Evolutionary conservation across 2,329 filamentous ascomycete species (phyloP).

Genomic region (Exophiala calicioides): DNA sequence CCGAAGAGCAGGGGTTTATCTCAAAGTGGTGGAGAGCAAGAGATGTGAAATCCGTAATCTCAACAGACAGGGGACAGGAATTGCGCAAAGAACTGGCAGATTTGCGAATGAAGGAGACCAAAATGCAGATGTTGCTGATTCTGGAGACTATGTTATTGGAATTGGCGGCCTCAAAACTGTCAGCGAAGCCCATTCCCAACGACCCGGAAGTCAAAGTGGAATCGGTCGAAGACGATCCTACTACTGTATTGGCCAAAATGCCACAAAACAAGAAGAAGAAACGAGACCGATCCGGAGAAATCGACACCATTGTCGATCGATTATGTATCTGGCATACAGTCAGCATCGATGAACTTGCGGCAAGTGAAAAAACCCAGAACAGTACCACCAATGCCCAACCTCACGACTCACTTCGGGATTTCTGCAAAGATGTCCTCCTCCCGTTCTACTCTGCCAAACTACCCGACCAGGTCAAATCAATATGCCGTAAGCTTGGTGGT

Average conservation of each 20-base stretch:
- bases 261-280: constrained; percentile 38
- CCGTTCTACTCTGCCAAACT: constrained; percentile 52
- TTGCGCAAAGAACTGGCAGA: constrained; percentile 45
- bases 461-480: constrained; percentile 48
- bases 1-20: constrained; percentile 46
- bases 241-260: constrained; percentile 21
- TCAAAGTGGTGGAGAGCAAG: constrained; percentile 50
- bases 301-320: constrained; percentile 51
- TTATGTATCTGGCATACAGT: constrained; percentile 55
- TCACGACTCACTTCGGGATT: constrained; percentile 50
- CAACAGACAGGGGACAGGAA: constrained; percentile 7
- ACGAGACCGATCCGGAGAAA: constrained; percentile 45
- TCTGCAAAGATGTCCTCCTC: constrained; percentile 52
- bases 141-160: constrained; percentile 51
- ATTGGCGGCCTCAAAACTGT: constrained; percentile 17
- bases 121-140: constrained; percentile 52
- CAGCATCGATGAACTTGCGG: constrained; percentile 40
- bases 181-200: constrained; percentile 39
- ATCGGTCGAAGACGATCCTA: constrained; percentile 25
- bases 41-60: constrained; percentile 23
- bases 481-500: constrained; percentile 52
- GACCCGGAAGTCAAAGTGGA: constrained; percentile 45
- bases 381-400: constrained; percentile 29
- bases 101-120: constrained; percentile 49
- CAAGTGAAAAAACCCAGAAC: constrained; percentile 31